Evolutionary conservation across 2,329 filamentous ascomycete genomes (phyloP), one percentile per base, ranked within the genome.

Genomic region (Teratosphaeria viscida): DNA sequence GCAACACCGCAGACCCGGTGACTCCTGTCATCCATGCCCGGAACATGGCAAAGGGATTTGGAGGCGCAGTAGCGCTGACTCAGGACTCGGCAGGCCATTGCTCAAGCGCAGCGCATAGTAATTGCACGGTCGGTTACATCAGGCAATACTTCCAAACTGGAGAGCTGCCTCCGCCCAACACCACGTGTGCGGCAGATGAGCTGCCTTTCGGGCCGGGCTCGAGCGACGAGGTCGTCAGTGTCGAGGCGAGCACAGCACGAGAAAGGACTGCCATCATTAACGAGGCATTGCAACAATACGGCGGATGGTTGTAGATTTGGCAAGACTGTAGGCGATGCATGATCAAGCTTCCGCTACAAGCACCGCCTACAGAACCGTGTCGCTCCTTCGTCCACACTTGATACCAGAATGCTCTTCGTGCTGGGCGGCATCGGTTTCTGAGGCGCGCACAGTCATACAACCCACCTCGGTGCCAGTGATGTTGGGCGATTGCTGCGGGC

Each of bases 21-120:
- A 74, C 72, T 5, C 71, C 72, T 0, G 59, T 70, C 12, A 60
- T 59, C 19, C 68, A 67, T 52, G 70, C 71, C 7, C 66, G 63
- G 27, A 66, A 71, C 47, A 76, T 76, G 74, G 68, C 70, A 4
- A 64, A 57, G 19, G 64, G 69, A 1, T 72, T 69, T 54, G 61
- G 64, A 8, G 70, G 68, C 11, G 68, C 68, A 7, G 68, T 66
- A 23, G 66, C 68, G 2, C 58, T 73, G 8, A 66, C 67, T 5
- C 72, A 73, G 56, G 65, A 74, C 53, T 67, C 66, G 8, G 63
- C 66, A 4, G 72, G 72, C 16, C 70, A 73, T 60, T 70, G 70
- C 55, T 66, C 68, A 11, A 34, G 65, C 32, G 56, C 64, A 56
- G 49, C 70, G 34, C 65, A 66, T 49, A 64, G 67, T 49, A 56